Conservation (phyloP, 75 land plant genomes). For the Picea glauca region DNA sequence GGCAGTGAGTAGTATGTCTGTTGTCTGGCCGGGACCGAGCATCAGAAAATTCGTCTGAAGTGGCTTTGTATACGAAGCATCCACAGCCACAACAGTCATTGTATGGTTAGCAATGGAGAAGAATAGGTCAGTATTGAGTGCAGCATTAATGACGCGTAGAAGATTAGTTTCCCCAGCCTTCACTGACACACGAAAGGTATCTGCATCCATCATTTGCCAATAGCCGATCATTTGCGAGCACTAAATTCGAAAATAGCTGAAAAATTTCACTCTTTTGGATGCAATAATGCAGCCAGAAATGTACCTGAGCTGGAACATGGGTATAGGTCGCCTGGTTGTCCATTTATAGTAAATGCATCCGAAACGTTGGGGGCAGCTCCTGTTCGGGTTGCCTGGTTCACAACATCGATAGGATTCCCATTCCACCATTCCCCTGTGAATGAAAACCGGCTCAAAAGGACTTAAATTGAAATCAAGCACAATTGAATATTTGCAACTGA, state of each 20-base stretch:
- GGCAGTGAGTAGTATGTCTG: conserved; percentile 18
- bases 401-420: conserved; percentile 63
- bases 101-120: conserved; percentile 8
- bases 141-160: too few species aligned
- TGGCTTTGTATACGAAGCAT: conserved; percentile 13
- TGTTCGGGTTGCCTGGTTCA: too few species aligned
- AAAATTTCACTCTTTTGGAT: conserved; percentile 46
- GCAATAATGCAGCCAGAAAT: conserved; percentile 11
- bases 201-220: too few species aligned
- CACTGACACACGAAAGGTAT: too few species aligned
- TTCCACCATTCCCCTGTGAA: conserved; percentile 93
- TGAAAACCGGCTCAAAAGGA: neutral
- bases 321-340: too few species aligned
- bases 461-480: conserved; percentile 31
- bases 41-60: conserved; percentile 23
- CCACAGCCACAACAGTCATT: conserved; percentile 15
- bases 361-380: too few species aligned
- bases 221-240: too few species aligned
- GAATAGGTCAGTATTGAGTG: too few species aligned
- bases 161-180: too few species aligned
- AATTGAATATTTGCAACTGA: conserved; percentile 28
- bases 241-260: too few species aligned
- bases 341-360: too few species aligned
- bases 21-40: conserved; percentile 55
- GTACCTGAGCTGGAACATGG: too few species aligned